Evolutionary conservation across 805 yeast species (phyloP), one percentile per base, ranked within the genome.

Genomic region (Wickerhamomyces queroliae): DNA sequence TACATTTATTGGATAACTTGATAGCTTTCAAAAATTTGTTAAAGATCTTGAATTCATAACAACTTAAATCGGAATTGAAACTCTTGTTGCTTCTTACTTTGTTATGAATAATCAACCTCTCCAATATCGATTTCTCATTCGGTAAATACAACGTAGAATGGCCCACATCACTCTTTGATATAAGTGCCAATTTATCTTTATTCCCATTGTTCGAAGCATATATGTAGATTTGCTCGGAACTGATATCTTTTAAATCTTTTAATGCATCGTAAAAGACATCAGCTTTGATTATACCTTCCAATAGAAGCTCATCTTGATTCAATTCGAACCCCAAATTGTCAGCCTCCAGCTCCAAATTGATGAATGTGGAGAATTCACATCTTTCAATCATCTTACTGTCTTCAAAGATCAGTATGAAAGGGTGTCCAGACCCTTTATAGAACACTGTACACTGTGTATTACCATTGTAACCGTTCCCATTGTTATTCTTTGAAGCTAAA

Each of bases 101-200:
- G 27, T 52, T 62, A 24, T 58, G 59, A 8, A 67, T 61, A 30
- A 59, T 67, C 23, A 86, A 55, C 32, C 79, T 78, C 44, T 83
- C 91, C 24, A 88, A 56, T 11, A 78, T 74, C 2, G 77, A 64
- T 48, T 72, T 69, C 35, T 75, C 83, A 43, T 70, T 72, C 0
- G 95, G 95, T 35, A 81, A 69, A 9, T 72, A 68, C 17, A 86
- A 64, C 51, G 82, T 80, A 29, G 86, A 78, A 37, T 70, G 66
- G 0, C 95, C 95, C 34, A 85, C 69, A n/a, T 80, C 83, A 10
- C 91, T 85, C 29, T 69, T 71, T 0, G 93, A 81, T 5, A 83
- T 72, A 38, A 88, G 52, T 4, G 69, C 69, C 2, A 62, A 52
- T 23, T 53, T 55, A 22, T 57, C 57, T 15, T 44, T 42, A 1